phyloP scores from a whole-genome alignment of 208 protist species.

The Leishmania gerbilli region DNA sequence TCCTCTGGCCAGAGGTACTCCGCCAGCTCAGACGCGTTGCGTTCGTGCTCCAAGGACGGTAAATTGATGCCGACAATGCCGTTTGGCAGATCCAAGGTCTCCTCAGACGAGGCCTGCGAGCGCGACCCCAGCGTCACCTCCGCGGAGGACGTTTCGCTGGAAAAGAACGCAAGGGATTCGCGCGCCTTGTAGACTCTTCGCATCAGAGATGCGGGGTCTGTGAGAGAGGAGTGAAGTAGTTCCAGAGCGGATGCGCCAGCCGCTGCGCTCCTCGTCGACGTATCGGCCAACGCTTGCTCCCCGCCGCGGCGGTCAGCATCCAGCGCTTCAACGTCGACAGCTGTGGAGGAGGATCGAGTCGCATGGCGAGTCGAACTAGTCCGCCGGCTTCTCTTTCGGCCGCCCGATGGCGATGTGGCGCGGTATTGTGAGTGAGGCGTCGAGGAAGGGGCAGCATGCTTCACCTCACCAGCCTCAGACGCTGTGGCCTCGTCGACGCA shows the following conservation, averaged over 20 bases:
- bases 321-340: background rate
- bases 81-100: background rate
- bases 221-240: conserved; percentile 4
- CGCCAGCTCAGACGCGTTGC: conserved; percentile 11
- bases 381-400: background rate
- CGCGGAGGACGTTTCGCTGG: background rate
- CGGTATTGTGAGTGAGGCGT: background rate
- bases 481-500: background rate
- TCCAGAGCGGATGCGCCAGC: background rate
- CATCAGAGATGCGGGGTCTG: background rate
- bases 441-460: background rate
- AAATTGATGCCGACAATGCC: background rate
- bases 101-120: background rate
- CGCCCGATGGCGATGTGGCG: background rate
- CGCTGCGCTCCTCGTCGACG: background rate
- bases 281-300: background rate
- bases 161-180: background rate
- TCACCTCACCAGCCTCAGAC: background rate
- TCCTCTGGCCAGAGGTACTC: conserved; percentile 43
- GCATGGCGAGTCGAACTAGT: background rate
- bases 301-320: background rate
- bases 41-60: conserved; percentile 13
- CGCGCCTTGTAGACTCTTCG: background rate
- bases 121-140: background rate
- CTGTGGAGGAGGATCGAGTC: background rate